Evolutionary conservation across 345 rosid species (phyloP).

Genomic region (Sisymbrium altissimum): DNA sequence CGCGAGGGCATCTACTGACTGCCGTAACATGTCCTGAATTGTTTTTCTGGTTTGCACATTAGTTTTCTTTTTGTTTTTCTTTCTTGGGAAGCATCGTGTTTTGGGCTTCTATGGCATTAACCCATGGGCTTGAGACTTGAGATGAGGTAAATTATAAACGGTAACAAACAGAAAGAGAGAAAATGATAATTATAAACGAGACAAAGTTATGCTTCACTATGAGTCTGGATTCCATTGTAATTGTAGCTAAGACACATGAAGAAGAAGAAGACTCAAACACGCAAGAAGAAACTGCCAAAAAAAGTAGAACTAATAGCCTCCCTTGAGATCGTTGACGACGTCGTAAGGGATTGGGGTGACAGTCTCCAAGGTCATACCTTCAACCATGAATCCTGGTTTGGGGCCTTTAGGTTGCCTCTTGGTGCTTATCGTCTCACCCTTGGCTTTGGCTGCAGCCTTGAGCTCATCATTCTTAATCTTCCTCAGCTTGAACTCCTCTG

Average conservation of each 20-base stretch:
- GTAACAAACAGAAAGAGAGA: neutral
- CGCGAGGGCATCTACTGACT: too few species aligned
- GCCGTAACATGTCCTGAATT: too few species aligned
- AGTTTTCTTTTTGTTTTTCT: too few species aligned
- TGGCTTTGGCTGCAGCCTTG: slow-evolving; percentile 71
- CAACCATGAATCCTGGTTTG: slow-evolving; percentile 87
- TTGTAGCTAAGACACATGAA: neutral
- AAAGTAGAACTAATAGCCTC: slow-evolving; percentile 52
- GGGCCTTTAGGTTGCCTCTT: slow-evolving; percentile 81
- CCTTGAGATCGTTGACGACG: slow-evolving; percentile 86
- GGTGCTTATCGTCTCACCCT: slow-evolving; percentile 66
- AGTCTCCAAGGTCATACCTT: slow-evolving; percentile 72
- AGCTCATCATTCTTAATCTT: slow-evolving; percentile 52
- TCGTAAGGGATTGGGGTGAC: slow-evolving; percentile 85
- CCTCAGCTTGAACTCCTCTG: slow-evolving; percentile 62
- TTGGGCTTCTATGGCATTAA: too few species aligned
- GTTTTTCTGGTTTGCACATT: too few species aligned
- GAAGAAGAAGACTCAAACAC: slow-evolving; percentile 4
- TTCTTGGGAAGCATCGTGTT: too few species aligned
- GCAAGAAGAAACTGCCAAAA: neutral
- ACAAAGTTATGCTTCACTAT: neutral
- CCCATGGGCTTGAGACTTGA: too few species aligned
- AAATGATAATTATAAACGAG: neutral
- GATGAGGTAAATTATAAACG: too few species aligned
- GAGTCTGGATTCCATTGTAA: neutral